phyloP scores from a whole-genome alignment of 2,329 filamentous ascomycete species.

The Pseudogymnoascus sp. region DNA sequence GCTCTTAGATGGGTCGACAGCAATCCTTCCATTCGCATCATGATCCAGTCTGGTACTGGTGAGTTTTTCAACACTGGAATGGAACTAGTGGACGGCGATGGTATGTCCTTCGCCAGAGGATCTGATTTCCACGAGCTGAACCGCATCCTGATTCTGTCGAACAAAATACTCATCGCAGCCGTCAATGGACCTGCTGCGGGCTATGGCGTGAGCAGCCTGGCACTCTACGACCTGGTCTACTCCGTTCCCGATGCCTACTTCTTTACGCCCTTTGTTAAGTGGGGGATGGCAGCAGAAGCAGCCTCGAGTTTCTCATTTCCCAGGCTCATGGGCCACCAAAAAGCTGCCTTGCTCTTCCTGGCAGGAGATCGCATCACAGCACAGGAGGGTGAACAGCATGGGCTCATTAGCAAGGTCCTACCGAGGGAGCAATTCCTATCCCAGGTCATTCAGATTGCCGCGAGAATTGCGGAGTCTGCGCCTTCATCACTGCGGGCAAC shows the following conservation, averaged over 20 bases:
- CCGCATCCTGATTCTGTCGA: conserved; percentile 16
- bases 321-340: conserved; percentile 20
- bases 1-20: conserved; percentile 17
- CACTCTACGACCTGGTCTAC: conserved; percentile 21
- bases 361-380: conserved; percentile 19
- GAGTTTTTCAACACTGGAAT: conserved; percentile 20
- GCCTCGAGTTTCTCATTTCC: conserved; percentile 20
- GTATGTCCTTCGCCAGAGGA: conserved; percentile 14
- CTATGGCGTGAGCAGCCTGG: conserved; percentile 19
- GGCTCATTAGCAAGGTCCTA: conserved; percentile 19
- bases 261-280: conserved; percentile 23
- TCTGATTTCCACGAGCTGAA: conserved; percentile 20
- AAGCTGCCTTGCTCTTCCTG: conserved; percentile 17
- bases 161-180: conserved; percentile 21
- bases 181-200: conserved; percentile 21
- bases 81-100: conserved; percentile 16
- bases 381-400: conserved; percentile 13
- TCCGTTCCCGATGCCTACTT: conserved; percentile 20
- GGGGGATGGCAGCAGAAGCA: conserved; percentile 20
- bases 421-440: conserved; percentile 15
- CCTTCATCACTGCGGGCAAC: conserved; percentile 14
- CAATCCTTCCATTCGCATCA: conserved; percentile 14
- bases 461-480: conserved; percentile 14
- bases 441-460: conserved; percentile 14
- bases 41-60: conserved; percentile 19